Evolutionary conservation across 2,329 filamentous ascomycete genomes (phyloP).

Genomic region (Epichloe aotearoae): DNA sequence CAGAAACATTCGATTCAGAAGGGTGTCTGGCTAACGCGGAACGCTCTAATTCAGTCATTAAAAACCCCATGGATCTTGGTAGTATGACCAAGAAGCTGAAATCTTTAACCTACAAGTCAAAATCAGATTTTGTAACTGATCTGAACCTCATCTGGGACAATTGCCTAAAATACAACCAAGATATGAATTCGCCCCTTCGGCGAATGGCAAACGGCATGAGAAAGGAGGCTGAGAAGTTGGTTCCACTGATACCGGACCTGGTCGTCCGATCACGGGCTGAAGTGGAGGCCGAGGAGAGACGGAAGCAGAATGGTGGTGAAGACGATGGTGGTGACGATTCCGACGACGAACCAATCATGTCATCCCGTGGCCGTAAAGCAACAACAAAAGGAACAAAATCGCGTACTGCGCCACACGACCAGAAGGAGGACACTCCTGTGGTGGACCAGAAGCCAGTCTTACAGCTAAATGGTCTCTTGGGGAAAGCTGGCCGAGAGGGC

Average conservation of each 20-base stretch:
- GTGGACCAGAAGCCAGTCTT: conserved; percentile 61
- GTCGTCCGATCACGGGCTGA: conserved; percentile 82
- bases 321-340: conserved; percentile 80
- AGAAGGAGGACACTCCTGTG: conserved; percentile 66
- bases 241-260: conserved; percentile 88
- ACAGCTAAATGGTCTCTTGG: conserved; percentile 51
- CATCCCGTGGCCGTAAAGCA: conserved; percentile 81
- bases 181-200: conserved; percentile 71
- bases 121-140: conserved; percentile 88
- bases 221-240: conserved; percentile 93
- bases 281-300: conserved; percentile 76
- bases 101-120: conserved; percentile 65
- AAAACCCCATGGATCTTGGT: conserved; percentile 94
- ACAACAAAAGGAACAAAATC: conserved; percentile 61
- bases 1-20: background rate
- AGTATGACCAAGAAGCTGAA: conserved; percentile 98
- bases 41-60: conserved; percentile 53
- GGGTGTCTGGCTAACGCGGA: background rate
- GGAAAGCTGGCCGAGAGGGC: conserved; percentile 48
- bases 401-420: conserved; percentile 59
- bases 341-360: conserved; percentile 97
- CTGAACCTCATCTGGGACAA: conserved; percentile 95
- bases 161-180: conserved; percentile 89
- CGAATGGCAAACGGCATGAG: conserved; percentile 95
- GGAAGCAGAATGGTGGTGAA: conserved; percentile 75